Conservation (phyloP, 1,284 basidiomycete species). For the Stereum hirsutum region DNA sequence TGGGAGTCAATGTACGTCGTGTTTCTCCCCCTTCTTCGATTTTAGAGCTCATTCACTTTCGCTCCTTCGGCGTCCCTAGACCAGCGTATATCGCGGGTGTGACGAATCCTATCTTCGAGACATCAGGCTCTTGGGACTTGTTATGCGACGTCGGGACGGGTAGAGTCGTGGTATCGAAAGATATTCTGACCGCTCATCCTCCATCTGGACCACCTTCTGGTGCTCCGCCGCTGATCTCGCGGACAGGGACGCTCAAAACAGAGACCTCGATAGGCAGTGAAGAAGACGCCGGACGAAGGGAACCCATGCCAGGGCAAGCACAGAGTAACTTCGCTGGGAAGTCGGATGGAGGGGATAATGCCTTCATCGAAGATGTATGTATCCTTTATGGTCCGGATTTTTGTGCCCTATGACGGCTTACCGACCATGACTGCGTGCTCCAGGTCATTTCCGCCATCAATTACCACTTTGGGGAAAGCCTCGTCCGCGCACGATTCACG, state of each 20-base stretch:
- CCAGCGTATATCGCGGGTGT: conserved; percentile 93
- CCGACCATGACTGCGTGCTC: conserved; percentile 16
- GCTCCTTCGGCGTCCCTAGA: conserved; percentile 32
- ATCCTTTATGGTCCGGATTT: not conserved
- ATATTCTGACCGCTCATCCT: conserved; percentile 59
- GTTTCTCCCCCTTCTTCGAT: conserved; percentile 2
- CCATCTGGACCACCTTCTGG: conserved; percentile 27
- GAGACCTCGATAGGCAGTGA: conserved; percentile 52
- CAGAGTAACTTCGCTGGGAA: conserved; percentile 40
- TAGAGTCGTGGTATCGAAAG: conserved; percentile 78
- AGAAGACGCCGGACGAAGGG: conserved; percentile 45
- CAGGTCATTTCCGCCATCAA: conserved; percentile 65
- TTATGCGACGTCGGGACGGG: conserved; percentile 86
- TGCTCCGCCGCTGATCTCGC: conserved; percentile 33
- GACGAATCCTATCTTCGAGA: conserved; percentile 92
- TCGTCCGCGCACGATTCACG: conserved; percentile 70
- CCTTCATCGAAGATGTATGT: conserved; percentile 90
- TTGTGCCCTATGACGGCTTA: no score
- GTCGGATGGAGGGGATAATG: conserved; percentile 64
- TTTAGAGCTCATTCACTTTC: conserved; percentile 1
- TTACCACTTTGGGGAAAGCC: conserved; percentile 70
- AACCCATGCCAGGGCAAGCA: conserved; percentile 22
- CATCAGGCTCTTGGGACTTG: conserved; percentile 84
- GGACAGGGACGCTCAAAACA: conserved; percentile 52
- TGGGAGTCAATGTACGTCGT: conserved; percentile 74